These are phyloP conservation scores for Lodderomyces metapsilosis DNA, from an alignment of 1,139 yeast species.

Conservation along the genomic window DNA sequence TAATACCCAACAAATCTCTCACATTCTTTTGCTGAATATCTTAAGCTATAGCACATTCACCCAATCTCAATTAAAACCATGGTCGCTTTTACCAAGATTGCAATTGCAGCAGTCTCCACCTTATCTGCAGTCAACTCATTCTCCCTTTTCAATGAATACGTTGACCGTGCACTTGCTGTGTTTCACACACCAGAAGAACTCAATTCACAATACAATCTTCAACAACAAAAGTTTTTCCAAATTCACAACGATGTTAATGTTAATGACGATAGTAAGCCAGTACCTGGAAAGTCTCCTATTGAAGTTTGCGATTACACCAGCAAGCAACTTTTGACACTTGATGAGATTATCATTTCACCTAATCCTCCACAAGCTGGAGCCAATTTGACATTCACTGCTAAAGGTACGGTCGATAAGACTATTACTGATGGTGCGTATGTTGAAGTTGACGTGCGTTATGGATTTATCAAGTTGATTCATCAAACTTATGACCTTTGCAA, in stretches of 20 bases:
- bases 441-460: constrained; percentile 89
- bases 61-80: constrained; percentile 13
- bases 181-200: constrained; percentile 13
- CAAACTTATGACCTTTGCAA: constrained; percentile 92
- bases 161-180: constrained; percentile 20
- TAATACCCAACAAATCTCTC: neutral
- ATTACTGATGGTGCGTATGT: constrained; percentile 86
- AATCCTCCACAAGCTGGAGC: constrained; percentile 86
- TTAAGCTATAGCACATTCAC: neutral
- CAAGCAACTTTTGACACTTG: constrained; percentile 62
- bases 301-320: constrained; percentile 66
- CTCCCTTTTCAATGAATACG: constrained; percentile 12
- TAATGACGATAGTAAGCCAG: constrained; percentile 45
- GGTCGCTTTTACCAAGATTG: constrained; percentile 28
- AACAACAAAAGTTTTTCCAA: constrained; percentile 1
- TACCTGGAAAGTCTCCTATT: constrained; percentile 90
- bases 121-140: constrained; percentile 22
- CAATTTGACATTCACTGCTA: constrained; percentile 74
- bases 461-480: constrained; percentile 81
- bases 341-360: constrained; percentile 63
- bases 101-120: constrained; percentile 17
- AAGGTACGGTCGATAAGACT: constrained; percentile 55
- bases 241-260: constrained; percentile 1
- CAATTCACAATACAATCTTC: neutral
- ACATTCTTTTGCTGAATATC: neutral